Percentiles rank a stretch among this genome's conserved stretches.
Conservation (phyloP, 495 filamentous ascomycete genomes). For the Hyaloscypha bicolor region DNA sequence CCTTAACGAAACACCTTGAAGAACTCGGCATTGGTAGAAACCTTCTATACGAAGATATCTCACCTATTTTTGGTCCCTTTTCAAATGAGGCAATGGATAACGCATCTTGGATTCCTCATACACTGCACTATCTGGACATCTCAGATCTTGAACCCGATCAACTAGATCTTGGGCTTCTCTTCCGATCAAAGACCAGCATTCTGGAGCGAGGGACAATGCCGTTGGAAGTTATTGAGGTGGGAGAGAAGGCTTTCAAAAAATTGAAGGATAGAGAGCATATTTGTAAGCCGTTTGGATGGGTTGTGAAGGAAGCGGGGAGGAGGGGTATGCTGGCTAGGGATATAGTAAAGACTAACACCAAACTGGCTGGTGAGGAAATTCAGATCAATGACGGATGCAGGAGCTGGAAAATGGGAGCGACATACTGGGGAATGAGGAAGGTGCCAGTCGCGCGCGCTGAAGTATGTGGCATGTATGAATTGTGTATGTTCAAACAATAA, state of each 20-base stretch:
- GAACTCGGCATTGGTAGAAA: slow-evolving; percentile 75
- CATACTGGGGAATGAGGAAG: slow-evolving; percentile 89
- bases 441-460: slow-evolving; percentile 75
- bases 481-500: slow-evolving; percentile 78
- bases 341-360: background rate
- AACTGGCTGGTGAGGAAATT: slow-evolving; percentile 26
- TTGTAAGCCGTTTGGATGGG: slow-evolving; percentile 61
- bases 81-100: slow-evolving; percentile 36
- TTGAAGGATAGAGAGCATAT: slow-evolving; percentile 31
- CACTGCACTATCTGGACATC: slow-evolving; percentile 75
- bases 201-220: slow-evolving; percentile 62
- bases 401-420: slow-evolving; percentile 88
- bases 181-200: slow-evolving; percentile 58
- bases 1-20: slow-evolving; percentile 78
- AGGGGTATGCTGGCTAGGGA: slow-evolving; percentile 68
- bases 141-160: slow-evolving; percentile 62
- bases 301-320: slow-evolving; percentile 66
- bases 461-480: slow-evolving; percentile 86
- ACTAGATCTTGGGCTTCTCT: slow-evolving; percentile 64
- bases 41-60: slow-evolving; percentile 61
- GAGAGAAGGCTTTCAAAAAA: slow-evolving; percentile 60
- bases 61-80: slow-evolving; percentile 38
- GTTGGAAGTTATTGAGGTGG: slow-evolving; percentile 78
- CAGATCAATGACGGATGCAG: slow-evolving; percentile 37
- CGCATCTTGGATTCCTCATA: slow-evolving; percentile 57